These are phyloP conservation scores for Xerocomus minutiporus DNA, from an alignment of 1,284 basidiomycete genomes.

Conservation along the genomic window DNA sequence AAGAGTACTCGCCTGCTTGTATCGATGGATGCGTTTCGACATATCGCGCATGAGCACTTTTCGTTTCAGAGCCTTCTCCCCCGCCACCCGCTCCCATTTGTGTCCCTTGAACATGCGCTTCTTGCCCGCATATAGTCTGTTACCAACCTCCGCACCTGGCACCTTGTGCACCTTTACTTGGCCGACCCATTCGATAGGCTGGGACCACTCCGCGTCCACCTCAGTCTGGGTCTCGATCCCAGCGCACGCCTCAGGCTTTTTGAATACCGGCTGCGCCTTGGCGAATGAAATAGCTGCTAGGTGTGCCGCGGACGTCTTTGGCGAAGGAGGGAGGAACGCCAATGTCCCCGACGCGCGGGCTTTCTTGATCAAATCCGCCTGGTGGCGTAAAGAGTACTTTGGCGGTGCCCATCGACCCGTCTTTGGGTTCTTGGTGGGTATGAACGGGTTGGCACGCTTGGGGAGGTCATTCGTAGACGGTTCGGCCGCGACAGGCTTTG, in stretches of 20 bases:
- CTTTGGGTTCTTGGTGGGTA: slow-evolving; percentile 54
- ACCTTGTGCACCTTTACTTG: slow-evolving; percentile 45
- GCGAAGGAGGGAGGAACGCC: slow-evolving; percentile 61
- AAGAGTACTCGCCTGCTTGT: slow-evolving; percentile 51
- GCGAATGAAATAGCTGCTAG: slow-evolving; percentile 17
- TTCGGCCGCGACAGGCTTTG: slow-evolving; percentile 5
- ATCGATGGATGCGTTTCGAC: slow-evolving; percentile 55
- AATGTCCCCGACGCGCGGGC: slow-evolving; percentile 52
- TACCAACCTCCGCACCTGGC: slow-evolving; percentile 51
- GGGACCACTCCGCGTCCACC: slow-evolving; percentile 31
- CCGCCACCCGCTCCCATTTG: slow-evolving; percentile 64
- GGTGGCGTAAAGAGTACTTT: slow-evolving; percentile 65
- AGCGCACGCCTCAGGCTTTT: neutral
- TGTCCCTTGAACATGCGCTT: slow-evolving; percentile 85
- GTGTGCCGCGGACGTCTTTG: slow-evolving; percentile 39
- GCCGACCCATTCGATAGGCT: slow-evolving; percentile 55
- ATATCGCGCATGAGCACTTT: slow-evolving; percentile 62
- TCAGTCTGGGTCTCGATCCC: neutral
- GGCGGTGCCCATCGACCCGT: slow-evolving; percentile 65
- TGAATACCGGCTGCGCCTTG: slow-evolving; percentile 16
- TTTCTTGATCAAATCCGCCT: slow-evolving; percentile 72
- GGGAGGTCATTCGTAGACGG: slow-evolving; percentile 9
- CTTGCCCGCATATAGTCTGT: slow-evolving; percentile 64
- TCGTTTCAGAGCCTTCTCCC: slow-evolving; percentile 42
- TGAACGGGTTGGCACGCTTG: slow-evolving; percentile 56